These are phyloP conservation scores for Polygonum aviculare DNA, from an alignment of 148 eudicot species.

Conservation along the genomic window DNA sequence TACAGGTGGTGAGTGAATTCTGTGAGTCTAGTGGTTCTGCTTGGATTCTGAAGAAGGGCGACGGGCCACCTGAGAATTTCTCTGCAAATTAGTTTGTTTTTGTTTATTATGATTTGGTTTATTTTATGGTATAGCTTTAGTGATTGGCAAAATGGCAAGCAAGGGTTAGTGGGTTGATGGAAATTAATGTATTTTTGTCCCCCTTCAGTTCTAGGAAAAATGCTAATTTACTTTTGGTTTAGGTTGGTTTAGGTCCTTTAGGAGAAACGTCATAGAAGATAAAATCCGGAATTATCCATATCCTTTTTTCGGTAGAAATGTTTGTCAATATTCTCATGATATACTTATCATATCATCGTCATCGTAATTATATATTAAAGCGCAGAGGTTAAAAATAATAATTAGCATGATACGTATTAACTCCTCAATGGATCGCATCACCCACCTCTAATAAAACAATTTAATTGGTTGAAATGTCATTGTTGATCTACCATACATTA, in stretches of 20 bases:
- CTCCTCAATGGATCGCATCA: too few relatives aligned
- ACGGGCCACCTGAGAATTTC: not conserved
- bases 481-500: too few relatives aligned
- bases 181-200: not conserved
- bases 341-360: too few relatives aligned
- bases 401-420: too few relatives aligned
- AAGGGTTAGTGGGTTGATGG: not conserved
- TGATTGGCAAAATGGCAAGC: not conserved
- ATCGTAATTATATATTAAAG: too few relatives aligned
- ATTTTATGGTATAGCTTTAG: not conserved
- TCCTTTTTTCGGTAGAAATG: not conserved
- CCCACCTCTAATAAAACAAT: too few relatives aligned
- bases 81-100: not conserved
- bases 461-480: too few relatives aligned
- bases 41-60: conserved; percentile 5
- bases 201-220: not conserved
- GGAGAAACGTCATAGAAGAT: not conserved
- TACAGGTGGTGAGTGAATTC: conserved; percentile 12
- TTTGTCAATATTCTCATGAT: not conserved
- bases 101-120: not conserved
- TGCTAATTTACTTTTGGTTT: not conserved
- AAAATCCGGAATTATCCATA: too few relatives aligned
- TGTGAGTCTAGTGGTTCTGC: conserved; percentile 6
- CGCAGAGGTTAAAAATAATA: too few relatives aligned
- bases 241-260: not conserved